These are phyloP conservation scores for Hirsutella minnesotensis DNA, from an alignment of 2,329 filamentous ascomycete genomes.

Conservation along the genomic window DNA sequence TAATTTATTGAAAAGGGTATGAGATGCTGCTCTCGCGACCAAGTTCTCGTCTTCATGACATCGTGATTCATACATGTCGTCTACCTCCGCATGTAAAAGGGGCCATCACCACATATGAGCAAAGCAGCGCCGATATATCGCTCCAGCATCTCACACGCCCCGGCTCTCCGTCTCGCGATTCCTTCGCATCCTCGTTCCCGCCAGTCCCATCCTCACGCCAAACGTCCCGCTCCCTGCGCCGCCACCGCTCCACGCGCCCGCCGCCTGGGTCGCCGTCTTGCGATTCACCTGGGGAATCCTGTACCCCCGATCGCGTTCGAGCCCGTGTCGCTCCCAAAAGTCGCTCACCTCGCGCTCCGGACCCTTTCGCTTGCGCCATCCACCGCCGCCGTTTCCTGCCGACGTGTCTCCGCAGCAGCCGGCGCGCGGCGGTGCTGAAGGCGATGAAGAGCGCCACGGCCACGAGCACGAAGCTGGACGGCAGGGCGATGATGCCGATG, in stretches of 20 bases:
- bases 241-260: neutral
- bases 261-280: constrained; percentile 5
- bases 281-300: constrained; percentile 26
- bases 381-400: constrained; percentile 9
- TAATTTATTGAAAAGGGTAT: too few species aligned
- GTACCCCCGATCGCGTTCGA: constrained; percentile 27
- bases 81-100: too few species aligned
- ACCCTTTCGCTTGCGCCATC: neutral
- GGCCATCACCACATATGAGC: too few species aligned
- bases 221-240: neutral
- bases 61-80: too few species aligned
- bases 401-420: constrained; percentile 16
- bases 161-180: too few species aligned
- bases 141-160: neutral
- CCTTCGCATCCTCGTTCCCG: neutral
- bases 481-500: constrained; percentile 37
- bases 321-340: constrained; percentile 27
- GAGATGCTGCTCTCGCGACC: too few species aligned
- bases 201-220: neutral
- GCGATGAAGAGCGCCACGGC: constrained; percentile 38
- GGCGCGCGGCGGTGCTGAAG: constrained; percentile 36
- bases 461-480: constrained; percentile 36
- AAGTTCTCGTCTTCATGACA: too few species aligned
- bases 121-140: too few species aligned
- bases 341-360: constrained; percentile 22